Evolutionary conservation across 192 early-diverging fungal species (phyloP).

Genomic region (Geranomyces variabilis): DNA sequence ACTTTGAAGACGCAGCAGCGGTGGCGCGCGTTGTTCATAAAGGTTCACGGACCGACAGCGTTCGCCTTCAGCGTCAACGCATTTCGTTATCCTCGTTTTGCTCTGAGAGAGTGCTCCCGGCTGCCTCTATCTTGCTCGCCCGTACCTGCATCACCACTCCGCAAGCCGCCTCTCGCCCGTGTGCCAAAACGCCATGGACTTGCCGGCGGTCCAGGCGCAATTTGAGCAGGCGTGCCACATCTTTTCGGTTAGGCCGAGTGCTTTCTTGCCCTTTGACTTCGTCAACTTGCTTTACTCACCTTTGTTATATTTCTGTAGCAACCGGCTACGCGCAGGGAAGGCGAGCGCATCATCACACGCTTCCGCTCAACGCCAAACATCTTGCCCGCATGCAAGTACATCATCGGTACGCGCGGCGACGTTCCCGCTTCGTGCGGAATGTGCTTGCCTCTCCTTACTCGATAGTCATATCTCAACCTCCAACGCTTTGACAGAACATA

Average conservation of each 20-base stretch:
- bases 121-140: no score
- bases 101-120: no score
- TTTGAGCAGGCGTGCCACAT: slow-evolving; percentile 35
- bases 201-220: slow-evolving; percentile 18
- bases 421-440: not conserved
- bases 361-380: slow-evolving; percentile 45
- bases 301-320: not conserved
- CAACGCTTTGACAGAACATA: slow-evolving; percentile 56
- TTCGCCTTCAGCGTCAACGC: no score
- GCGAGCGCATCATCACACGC: slow-evolving; percentile 14
- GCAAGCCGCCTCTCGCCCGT: not conserved
- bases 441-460: not conserved
- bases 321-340: not conserved
- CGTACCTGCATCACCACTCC: no score
- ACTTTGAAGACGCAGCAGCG: no score
- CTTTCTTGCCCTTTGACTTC: no score
- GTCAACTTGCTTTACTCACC: not conserved
- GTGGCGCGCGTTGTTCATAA: no score
- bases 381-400: slow-evolving; percentile 63
- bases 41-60: no score
- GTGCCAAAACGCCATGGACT: slow-evolving; percentile 22
- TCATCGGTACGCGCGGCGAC: slow-evolving; percentile 47
- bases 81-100: no score
- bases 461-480: no score
- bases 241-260: slow-evolving; percentile 9